Base-by-base conservation (phyloP, 192 early-diverging fungal genomes). In the Backusella luteola region DNA sequence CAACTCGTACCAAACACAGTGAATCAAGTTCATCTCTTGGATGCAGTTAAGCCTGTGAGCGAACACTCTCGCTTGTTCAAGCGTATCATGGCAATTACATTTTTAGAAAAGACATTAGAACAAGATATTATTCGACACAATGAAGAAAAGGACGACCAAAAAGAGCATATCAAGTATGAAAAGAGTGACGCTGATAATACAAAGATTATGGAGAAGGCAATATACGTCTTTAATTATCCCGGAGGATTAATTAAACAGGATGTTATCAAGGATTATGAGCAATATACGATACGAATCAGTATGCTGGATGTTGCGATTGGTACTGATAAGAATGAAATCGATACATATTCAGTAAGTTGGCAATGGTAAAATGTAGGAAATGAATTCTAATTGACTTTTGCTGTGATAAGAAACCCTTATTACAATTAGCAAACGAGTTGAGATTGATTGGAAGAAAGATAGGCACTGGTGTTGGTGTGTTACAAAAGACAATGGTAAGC, bases 301-400 rank as follows among this genome's bases (percentile, higher is more conserved):
- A 71, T 71, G 69, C 4, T 71, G 39, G 69, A 71, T 71, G 39
- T 41, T 44, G 69, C 69, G 0, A 71, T 71, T 39, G 69, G 69
- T 2, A 71, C 21, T 2, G 23, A 71, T 32, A 38, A 44, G 15
- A 26, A 71, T 71, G 69, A 71, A 46, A 41, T 71, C 17, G n/a
- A 46, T 7, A 6, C 1, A 23, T 26, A 71, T 38, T 21, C 26
- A 23, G 69, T 71, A 71, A 44, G 26, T 14, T 63, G 26, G 9
- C 4, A 3, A 12, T 4, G 3, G 26, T 29, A 1, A 23, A 56
- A 53, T 19, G 6, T n/a, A 53, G 49, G 49, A 53, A 0, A 23
- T n/a, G 6, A 6, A 21, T 56, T 11, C 8, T 56, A 56, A 56
- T 56, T 44, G 42, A 44, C 15, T 14, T 14, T 23, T 59, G 26